A percentile compares a stretch with the other conserved stretches of the same genome.
phyloP scores from a whole-genome alignment of 1,284 basidiomycete species.

The Cutaneotrichosporon sp. region DNA sequence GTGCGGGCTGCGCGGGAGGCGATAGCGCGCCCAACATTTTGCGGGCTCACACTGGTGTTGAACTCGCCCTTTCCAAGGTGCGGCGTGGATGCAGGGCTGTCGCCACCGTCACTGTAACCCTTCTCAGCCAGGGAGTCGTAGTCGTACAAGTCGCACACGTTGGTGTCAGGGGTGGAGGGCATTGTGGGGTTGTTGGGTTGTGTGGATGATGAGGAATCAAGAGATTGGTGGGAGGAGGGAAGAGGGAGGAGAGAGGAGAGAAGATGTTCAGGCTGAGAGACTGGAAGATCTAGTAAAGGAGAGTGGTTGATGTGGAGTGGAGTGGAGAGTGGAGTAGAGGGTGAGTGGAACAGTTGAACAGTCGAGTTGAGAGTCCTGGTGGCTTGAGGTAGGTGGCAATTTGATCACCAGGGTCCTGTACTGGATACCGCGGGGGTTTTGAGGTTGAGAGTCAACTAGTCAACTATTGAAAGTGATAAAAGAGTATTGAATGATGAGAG shows the following conservation, averaged over 20 bases:
- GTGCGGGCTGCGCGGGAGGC: constrained; percentile 31
- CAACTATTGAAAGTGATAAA: no score
- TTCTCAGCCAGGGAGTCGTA: constrained; percentile 13
- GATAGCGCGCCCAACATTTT: constrained; percentile 35
- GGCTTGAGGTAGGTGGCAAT: no score
- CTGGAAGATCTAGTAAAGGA: no score
- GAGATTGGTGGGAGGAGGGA: neutral
- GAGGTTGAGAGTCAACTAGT: no score
- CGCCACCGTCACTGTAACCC: constrained; percentile 3
- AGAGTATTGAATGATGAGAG: no score
- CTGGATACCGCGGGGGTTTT: no score
- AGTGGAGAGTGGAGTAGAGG: neutral
- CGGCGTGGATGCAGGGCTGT: neutral
- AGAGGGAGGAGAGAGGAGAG: neutral
- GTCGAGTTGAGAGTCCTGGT: no score
- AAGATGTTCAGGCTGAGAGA: no score
- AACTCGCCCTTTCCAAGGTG: neutral
- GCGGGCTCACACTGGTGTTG: constrained; percentile 7
- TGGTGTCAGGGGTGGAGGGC: constrained; percentile 4
- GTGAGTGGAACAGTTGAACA: no score
- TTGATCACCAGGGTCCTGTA: no score
- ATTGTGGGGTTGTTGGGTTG: neutral
- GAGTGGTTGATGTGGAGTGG: neutral
- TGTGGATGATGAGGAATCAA: neutral
- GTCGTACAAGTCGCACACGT: constrained; percentile 11